Evolutionary conservation across 2,329 filamentous ascomycete genomes (phyloP).

Genomic region (Xylariaceae sp.): DNA sequence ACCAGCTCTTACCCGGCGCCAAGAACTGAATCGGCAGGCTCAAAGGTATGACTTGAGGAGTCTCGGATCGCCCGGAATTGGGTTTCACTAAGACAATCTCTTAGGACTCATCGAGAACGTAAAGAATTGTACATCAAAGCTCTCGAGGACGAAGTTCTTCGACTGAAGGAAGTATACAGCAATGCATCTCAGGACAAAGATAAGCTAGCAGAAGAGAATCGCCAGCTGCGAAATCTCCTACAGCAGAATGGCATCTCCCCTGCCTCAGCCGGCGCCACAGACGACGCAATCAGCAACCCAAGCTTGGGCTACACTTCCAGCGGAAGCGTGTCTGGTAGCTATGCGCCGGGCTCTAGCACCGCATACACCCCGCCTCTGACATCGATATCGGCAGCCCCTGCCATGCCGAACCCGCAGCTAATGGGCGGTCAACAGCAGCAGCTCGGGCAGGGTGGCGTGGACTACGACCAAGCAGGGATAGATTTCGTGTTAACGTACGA

Average conservation of each 20-base stretch:
- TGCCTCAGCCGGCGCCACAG: slow-evolving; percentile 27
- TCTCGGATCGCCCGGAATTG: background rate
- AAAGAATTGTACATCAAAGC: slow-evolving; percentile 96
- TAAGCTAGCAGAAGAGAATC: slow-evolving; percentile 73
- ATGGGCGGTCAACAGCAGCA: slow-evolving; percentile 27
- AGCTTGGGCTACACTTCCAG: slow-evolving; percentile 46
- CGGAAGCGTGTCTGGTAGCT: slow-evolving; percentile 61
- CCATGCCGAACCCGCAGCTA: slow-evolving; percentile 32
- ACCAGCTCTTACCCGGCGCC: slow-evolving; percentile 83
- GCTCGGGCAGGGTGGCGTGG: slow-evolving; percentile 42
- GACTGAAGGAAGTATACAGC: slow-evolving; percentile 80
- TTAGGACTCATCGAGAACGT: slow-evolving; percentile 89
- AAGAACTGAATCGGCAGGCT: slow-evolving; percentile 92
- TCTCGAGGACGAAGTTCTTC: slow-evolving; percentile 84
- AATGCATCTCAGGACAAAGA: slow-evolving; percentile 72
- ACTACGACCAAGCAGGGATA: slow-evolving; percentile 80
- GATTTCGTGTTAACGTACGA: slow-evolving; percentile 91
- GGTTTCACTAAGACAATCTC: slow-evolving; percentile 5
- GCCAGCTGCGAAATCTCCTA: slow-evolving; percentile 59
- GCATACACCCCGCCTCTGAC: slow-evolving; percentile 46
- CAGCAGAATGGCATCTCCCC: slow-evolving; percentile 47
- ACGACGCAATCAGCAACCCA: slow-evolving; percentile 42
- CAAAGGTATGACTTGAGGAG: slow-evolving; percentile 62
- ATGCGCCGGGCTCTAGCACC: slow-evolving; percentile 42
- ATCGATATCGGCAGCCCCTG: slow-evolving; percentile 38